Base-by-base conservation (phyloP, 2,329 filamentous ascomycete genomes). In the Pseudogymnoascus sp. region DNA sequence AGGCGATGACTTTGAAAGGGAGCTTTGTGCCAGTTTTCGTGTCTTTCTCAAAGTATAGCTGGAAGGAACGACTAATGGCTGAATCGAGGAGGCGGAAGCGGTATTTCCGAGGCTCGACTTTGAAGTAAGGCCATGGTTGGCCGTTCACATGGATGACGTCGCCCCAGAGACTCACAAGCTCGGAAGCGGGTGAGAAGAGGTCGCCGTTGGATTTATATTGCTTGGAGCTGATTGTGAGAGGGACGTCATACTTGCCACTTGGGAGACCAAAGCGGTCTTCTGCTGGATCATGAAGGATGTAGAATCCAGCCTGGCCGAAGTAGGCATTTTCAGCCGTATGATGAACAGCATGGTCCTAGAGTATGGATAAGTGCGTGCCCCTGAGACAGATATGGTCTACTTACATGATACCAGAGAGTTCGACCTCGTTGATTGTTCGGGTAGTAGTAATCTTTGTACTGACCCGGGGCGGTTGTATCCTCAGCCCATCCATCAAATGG, bases 361-460 rank as follows among this genome's bases (percentile, higher is more conserved):
- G 63, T 37, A 63, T 33, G 31, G 31, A 33, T 33, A 33, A 33
- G 31, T 33, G 31, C 31, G 31, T 33, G 31, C 7, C 19, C n/a
- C 26, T 26, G 6, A 28, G 33, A 22, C 2, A 38, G 28, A n/a
- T 41, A 19, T 19, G 60, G 22, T 12, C 22, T 56, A 26, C 12
- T 22, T 26, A 10, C 46, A 59, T 86, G 82, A 66, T 86, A 86
- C 84, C 84, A 86, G 31, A 85, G 75, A 0, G 81, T 77, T 38
- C 56, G 56, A 22, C 19, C 83, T 77, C 1, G 78, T 81, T 85
- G 79, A 12, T 71, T 73, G 69, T 86, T 86, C 8, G 83, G 83
- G 66, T 84, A 87, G 70, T 85, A 86, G 70, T 86, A 85, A 65
- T 86, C 84, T 70, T 86, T 85, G 72, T 80, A 84, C 67, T 85